Evolutionary conservation across 1,139 yeast genomes (phyloP), one percentile per base, ranked within the genome.

Genomic region (Candida sanyaensis): DNA sequence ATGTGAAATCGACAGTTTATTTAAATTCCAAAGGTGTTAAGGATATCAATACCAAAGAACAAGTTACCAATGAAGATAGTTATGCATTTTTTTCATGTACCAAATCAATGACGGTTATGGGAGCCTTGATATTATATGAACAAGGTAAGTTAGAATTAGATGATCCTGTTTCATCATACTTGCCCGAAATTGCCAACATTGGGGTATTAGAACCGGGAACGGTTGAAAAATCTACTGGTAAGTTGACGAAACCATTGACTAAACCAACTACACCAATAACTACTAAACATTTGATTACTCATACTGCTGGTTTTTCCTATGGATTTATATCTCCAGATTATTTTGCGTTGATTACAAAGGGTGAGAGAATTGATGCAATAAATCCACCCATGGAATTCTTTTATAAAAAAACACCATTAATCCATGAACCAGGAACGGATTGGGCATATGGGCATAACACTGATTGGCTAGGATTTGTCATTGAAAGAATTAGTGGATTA

Each of bases 401-500:
- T 50, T 50, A 61, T 37, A 57, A 61, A 3, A 61, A 65, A 50
- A 62, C 62, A 45, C 85, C 85, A 0, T 65, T 81, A 44, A 49
- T 71, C 3, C 70, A 67, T 48, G 84, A 81, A 55, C 86, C 86
- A 1, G 86, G 86, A 1, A 61, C 78, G 0, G 55, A 62, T 8
- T 81, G 81, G 77, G 59, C 61, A 45, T 81, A 81, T 57, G 86
- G 86, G 13, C 71, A 71, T 44, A 69, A 73, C 45, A 64, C 71
- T 33, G 86, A 81, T 55, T 78, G 84, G 82, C 73, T 78, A 4
- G 84, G 86, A 1, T 61, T 69, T 31, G 66, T 78, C 1, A 62
- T 81, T 27, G 70, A 78, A 52, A 64, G 65, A 32, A 66, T 78
- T 12, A 58, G 77, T 3, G 83, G 83, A 2, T 49, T 62, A 54